phyloP scores from a whole-genome alignment of 441 rosid species.

The Dalechampia spathulata region DNA sequence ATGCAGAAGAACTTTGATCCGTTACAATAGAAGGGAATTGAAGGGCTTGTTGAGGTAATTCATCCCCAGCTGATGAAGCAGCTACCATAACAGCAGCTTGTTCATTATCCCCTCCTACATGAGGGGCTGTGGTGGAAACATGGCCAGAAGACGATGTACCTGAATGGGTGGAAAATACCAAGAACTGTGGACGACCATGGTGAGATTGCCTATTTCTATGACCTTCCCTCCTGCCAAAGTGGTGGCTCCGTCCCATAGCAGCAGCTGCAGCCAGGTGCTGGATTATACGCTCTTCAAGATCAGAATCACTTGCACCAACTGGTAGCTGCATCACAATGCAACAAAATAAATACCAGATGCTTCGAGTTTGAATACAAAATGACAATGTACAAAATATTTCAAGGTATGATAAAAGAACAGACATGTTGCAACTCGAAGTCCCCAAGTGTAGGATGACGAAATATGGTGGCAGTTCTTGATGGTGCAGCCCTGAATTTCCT shows the following conservation, averaged over 20 bases:
- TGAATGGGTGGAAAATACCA: constrained; percentile 63
- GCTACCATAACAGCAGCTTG: constrained; percentile 25
- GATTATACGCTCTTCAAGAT: constrained; percentile 88
- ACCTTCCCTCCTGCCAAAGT: constrained; percentile 73
- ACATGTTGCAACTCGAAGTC: constrained; percentile 92
- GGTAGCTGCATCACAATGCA: constrained; percentile 49
- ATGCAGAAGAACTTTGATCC: constrained; percentile 28
- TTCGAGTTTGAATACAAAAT: not conserved
- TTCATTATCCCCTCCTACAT: constrained; percentile 41
- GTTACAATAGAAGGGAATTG: constrained; percentile 19
- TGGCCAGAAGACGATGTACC: constrained; percentile 32
- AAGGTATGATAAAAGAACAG: constrained; percentile 19
- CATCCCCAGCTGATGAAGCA: constrained; percentile 34
- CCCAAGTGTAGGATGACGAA: constrained; percentile 87
- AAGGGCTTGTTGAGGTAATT: constrained; percentile 20
- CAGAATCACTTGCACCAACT: constrained; percentile 70
- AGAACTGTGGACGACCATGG: constrained; percentile 66
- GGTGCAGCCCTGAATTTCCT: constrained; percentile 56
- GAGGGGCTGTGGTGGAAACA: constrained; percentile 37
- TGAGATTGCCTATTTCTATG: constrained; percentile 46
- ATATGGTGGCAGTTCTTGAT: constrained; percentile 71
- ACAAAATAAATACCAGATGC: not conserved
- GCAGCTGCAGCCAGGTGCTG: constrained; percentile 97
- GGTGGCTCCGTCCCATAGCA: constrained; percentile 71
- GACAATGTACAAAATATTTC: not conserved